A percentile compares a stretch with the other conserved stretches of the same genome.
These are phyloP conservation scores for Exophiala spinifera DNA, from an alignment of 2,329 filamentous ascomycete genomes.

Conservation along the genomic window DNA sequence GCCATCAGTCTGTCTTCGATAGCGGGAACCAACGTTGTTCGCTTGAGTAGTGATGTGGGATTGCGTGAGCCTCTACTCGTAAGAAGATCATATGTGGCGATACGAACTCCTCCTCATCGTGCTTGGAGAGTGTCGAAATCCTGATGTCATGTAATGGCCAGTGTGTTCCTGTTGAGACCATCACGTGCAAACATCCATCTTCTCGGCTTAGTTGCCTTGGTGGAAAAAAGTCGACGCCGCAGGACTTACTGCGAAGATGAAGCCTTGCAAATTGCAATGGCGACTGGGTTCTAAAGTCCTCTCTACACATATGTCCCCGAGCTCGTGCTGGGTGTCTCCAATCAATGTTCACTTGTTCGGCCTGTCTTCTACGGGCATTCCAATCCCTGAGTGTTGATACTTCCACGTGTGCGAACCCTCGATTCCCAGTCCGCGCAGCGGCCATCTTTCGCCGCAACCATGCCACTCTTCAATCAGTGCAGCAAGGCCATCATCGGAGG, in stretches of 20 bases:
- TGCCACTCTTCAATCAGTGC: slow-evolving; percentile 23
- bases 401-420: not conserved
- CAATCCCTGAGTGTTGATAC: slow-evolving; percentile 4
- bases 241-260: not conserved
- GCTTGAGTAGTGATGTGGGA: no score
- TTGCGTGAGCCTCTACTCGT: no score
- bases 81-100: no score
- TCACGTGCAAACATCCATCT: not conserved
- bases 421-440: not conserved
- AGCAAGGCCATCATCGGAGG: slow-evolving; percentile 27
- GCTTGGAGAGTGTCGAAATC: no score
- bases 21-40: no score
- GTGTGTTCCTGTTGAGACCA: not conserved
- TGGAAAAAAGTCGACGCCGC: slow-evolving; percentile 2
- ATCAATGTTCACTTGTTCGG: slow-evolving; percentile 27
- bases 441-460: slow-evolving; percentile 14
- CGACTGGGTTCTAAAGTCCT: no score
- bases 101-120: no score
- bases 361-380: slow-evolving; percentile 24
- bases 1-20: no score
- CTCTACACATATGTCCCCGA: no score
- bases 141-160: no score
- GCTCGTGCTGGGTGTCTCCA: slow-evolving; percentile 1
- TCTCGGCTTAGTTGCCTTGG: slow-evolving; percentile 14
- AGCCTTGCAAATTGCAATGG: not conserved